Conservation (phyloP, 371 early-diverging fungal genomes). For the Blakeslea trispora region DNA sequence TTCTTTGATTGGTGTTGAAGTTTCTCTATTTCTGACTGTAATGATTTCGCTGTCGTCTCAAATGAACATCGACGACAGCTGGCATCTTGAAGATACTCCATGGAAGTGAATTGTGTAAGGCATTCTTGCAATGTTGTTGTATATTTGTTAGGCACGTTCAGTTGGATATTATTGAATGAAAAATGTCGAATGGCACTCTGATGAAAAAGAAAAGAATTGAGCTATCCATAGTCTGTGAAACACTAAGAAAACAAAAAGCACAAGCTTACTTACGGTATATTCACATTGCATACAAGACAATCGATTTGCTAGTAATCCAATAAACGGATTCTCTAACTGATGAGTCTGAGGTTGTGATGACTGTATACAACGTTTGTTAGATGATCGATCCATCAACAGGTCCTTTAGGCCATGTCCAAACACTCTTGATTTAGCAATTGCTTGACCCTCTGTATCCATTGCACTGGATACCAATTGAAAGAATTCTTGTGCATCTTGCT, state of each 20-base stretch:
- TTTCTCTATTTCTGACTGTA: constrained; percentile 39
- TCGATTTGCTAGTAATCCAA: constrained; percentile 65
- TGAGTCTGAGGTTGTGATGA: no score
- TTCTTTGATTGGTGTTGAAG: constrained; percentile 45
- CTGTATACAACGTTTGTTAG: no score
- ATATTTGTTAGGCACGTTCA: constrained; percentile 60
- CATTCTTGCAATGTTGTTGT: constrained; percentile 65
- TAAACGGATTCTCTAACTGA: constrained; percentile 51
- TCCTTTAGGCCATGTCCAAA: constrained; percentile 22
- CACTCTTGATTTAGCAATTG: constrained; percentile 10
- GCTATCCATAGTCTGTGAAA: no score
- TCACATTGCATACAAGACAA: constrained; percentile 68
- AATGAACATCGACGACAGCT: constrained; percentile 74
- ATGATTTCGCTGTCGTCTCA: constrained; percentile 42
- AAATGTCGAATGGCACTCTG: constrained; percentile 76
- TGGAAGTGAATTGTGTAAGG: constrained; percentile 59
- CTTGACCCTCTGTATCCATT: constrained; percentile 63
- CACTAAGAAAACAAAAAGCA: constrained; percentile 1
- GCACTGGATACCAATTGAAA: constrained; percentile 82
- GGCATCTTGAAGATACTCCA: constrained; percentile 76
- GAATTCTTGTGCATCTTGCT: constrained; percentile 94
- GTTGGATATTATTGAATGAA: constrained; percentile 70
- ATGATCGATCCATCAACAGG: no score
- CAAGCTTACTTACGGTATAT: constrained; percentile 53
- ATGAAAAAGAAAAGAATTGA: no score